phyloP scores from a whole-genome alignment of 2,329 filamentous ascomycete genomes.

The Cadophora luteo-olivacea region DNA sequence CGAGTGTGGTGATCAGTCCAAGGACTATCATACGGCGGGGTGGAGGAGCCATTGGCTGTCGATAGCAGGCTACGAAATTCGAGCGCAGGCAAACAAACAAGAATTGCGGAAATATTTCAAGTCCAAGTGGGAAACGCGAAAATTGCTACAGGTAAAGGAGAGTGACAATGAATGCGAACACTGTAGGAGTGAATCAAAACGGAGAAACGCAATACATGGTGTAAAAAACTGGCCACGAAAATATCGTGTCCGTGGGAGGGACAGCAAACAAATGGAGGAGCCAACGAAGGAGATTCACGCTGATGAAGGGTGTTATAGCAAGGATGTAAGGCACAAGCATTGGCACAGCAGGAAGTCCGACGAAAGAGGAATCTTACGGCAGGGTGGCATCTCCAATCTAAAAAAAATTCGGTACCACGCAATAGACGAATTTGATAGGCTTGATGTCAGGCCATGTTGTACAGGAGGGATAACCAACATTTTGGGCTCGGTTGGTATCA shows the following conservation, averaged over 20 bases:
- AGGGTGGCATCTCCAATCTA: neutral
- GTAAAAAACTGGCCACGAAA: neutral
- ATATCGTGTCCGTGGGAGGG: neutral
- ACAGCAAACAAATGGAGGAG: neutral
- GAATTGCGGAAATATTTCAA: neutral
- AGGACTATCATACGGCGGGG: constrained; percentile 17
- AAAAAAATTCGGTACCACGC: neutral
- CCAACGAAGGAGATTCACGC: neutral
- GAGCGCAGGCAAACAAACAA: neutral
- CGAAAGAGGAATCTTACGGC: neutral
- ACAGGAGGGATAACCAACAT: neutral
- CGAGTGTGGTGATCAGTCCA: constrained; percentile 12
- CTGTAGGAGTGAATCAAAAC: neutral
- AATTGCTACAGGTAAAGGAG: neutral
- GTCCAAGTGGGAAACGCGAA: neutral
- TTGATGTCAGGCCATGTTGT: constrained; percentile 2
- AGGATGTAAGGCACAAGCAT: neutral
- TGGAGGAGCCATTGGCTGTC: neutral
- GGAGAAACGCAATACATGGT: neutral
- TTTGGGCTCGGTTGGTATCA: neutral
- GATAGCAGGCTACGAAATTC: neutral
- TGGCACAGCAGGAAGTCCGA: neutral
- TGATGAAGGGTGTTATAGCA: neutral
- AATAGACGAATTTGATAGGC: neutral
- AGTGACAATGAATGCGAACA: neutral